These are phyloP conservation scores for Nemophila menziesii DNA, from an alignment of 257 asterid species.

Conservation along the genomic window DNA sequence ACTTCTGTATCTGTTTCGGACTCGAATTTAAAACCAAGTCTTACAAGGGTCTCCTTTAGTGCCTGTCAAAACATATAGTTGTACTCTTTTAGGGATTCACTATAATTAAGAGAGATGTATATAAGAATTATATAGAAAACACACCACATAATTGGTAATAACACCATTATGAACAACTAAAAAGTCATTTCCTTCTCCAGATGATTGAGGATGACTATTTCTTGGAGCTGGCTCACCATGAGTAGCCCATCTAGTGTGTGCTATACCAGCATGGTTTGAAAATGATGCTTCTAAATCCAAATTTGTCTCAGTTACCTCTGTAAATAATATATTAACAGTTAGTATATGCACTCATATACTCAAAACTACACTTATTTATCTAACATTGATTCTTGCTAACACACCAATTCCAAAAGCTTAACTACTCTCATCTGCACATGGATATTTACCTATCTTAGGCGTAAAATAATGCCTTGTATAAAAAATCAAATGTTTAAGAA, in stretches of 20 bases:
- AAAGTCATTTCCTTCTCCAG: constrained; percentile 70
- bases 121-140: not conserved
- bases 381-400: too few species aligned
- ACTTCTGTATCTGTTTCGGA: constrained; percentile 99
- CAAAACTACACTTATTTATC: too few species aligned
- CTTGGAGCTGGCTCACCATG: constrained; percentile 98
- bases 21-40: constrained; percentile 86
- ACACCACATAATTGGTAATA: constrained; percentile 89
- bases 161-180: constrained; percentile 95
- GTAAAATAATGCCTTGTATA: not conserved
- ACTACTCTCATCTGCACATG: too few species aligned
- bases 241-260: constrained; percentile 99
- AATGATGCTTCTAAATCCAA: constrained; percentile 81
- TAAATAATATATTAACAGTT: constrained; percentile 12
- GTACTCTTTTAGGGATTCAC: not conserved
- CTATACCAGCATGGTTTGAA: constrained; percentile 82
- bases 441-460: too few species aligned
- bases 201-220: constrained; percentile 92
- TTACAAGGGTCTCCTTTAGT: constrained; percentile 73
- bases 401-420: too few species aligned
- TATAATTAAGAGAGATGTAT: not conserved
- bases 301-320: constrained; percentile 72
- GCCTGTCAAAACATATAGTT: constrained; percentile 38
- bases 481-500: too few species aligned
- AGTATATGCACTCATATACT: not conserved